phyloP scores from a whole-genome alignment of 331 rosid species.

The Telfairia occidentalis region DNA sequence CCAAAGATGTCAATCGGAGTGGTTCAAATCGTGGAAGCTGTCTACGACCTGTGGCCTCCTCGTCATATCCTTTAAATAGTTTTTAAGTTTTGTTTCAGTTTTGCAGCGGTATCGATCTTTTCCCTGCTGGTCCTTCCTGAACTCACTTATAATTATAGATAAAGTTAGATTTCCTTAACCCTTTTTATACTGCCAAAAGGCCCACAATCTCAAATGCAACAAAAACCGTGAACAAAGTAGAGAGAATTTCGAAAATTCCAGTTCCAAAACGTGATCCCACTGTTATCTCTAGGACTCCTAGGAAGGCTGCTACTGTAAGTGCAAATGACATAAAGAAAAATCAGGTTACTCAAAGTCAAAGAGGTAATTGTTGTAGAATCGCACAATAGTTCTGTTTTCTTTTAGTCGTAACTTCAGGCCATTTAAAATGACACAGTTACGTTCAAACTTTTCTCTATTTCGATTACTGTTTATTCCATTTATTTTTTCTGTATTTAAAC shows the following conservation, averaged over 20 bases:
- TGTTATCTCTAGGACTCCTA: slow-evolving; percentile 21
- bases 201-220: slow-evolving; percentile 25
- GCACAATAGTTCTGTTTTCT: neutral
- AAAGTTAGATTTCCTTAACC: slow-evolving; percentile 40
- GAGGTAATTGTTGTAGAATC: slow-evolving; percentile 24
- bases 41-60: slow-evolving; percentile 45
- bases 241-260: slow-evolving; percentile 34
- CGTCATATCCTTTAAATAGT: slow-evolving; percentile 64
- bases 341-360: slow-evolving; percentile 35
- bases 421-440: neutral
- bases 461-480: neutral
- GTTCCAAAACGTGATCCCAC: slow-evolving; percentile 33
- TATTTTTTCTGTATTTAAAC: neutral
- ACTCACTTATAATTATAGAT: slow-evolving; percentile 10
- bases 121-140: slow-evolving; percentile 6
- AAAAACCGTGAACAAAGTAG: slow-evolving; percentile 33
- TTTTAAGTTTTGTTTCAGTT: neutral
- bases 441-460: slow-evolving; percentile 1
- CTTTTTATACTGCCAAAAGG: slow-evolving; percentile 40
- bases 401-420: neutral
- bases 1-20: slow-evolving; percentile 34
- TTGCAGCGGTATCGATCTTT: neutral
- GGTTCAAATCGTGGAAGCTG: slow-evolving; percentile 57
- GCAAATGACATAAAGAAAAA: slow-evolving; percentile 32
- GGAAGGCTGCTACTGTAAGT: slow-evolving; percentile 27